A percentile compares a stretch with the other conserved stretches of the same genome.
Conservation (phyloP, 1,284 basidiomycete species). For the Pseudozyma thailandica region DNA sequence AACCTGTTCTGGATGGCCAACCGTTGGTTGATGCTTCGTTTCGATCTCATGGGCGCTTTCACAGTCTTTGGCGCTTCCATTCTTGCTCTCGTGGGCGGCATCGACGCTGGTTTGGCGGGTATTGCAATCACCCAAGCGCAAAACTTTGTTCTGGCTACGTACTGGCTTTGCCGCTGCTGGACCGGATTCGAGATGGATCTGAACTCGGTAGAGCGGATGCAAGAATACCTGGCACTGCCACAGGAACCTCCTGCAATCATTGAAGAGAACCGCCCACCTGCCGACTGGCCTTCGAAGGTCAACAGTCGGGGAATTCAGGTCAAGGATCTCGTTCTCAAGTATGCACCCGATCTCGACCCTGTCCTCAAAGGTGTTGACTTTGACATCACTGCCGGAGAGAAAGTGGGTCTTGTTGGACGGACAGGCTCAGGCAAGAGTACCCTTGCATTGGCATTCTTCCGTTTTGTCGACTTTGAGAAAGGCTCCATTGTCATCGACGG, state of each 20-base stretch:
- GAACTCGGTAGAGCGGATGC: constrained; percentile 71
- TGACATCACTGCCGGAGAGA: constrained; percentile 75
- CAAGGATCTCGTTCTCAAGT: constrained; percentile 70
- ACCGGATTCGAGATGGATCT: constrained; percentile 69
- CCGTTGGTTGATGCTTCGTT: constrained; percentile 54
- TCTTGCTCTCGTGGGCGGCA: constrained; percentile 67
- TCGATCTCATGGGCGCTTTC: constrained; percentile 70
- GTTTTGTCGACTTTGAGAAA: constrained; percentile 52
- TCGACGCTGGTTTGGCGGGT: constrained; percentile 47
- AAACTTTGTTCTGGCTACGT: constrained; percentile 68
- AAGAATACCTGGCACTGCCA: constrained; percentile 67
- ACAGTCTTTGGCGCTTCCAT: constrained; percentile 70
- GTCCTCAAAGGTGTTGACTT: constrained; percentile 72
- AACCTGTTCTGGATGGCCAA: constrained; percentile 61
- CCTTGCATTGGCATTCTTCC: constrained; percentile 53
- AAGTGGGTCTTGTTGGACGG: constrained; percentile 85
- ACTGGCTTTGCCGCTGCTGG: constrained; percentile 63
- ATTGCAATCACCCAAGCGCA: constrained; percentile 51
- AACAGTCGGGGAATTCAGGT: constrained; percentile 68
- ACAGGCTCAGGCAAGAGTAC: constrained; percentile 70
- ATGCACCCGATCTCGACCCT: constrained; percentile 71
- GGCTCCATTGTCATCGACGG: constrained; percentile 60
- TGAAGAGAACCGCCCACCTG: constrained; percentile 67
- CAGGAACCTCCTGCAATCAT: constrained; percentile 70
- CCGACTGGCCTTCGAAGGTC: constrained; percentile 71